phyloP scores from a whole-genome alignment of 345 rosid genomes.

The Anacardium occidentale region DNA sequence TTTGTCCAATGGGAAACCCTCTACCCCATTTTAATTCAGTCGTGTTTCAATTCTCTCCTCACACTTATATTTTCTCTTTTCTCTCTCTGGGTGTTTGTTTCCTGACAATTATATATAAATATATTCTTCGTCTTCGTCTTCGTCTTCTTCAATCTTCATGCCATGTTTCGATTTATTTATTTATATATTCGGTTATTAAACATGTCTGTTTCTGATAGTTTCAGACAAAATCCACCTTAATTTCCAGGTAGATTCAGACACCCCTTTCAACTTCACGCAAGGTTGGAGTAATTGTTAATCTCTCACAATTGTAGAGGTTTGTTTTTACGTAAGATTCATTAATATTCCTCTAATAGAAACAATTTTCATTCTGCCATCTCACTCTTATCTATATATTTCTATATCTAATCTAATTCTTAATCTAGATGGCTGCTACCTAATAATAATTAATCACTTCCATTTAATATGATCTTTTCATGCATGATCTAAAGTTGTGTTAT shows the following conservation, averaged over 20 bases:
- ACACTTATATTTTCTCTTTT: constrained; percentile 11
- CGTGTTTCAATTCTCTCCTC: constrained; percentile 49
- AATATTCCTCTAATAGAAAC: constrained; percentile 7
- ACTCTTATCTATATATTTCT: too few relatives aligned
- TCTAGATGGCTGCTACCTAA: too few relatives aligned
- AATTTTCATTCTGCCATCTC: constrained; percentile 12
- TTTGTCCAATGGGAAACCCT: constrained; percentile 24
- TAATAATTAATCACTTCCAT: background rate
- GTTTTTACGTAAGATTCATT: background rate
- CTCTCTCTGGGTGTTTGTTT: background rate
- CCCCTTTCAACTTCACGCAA: constrained; percentile 30
- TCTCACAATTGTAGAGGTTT: background rate
- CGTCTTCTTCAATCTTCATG: too few relatives aligned
- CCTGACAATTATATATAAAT: background rate
- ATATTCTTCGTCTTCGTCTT: too few relatives aligned
- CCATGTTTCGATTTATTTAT: background rate
- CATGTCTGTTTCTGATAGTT: constrained; percentile 21
- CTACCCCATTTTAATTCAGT: background rate
- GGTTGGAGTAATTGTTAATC: constrained; percentile 7
- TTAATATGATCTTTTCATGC: too few relatives aligned
- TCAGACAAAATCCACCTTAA: constrained; percentile 53
- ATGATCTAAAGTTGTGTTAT: too few relatives aligned
- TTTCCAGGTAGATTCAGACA: constrained; percentile 57
- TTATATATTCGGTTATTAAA: constrained; percentile 10
- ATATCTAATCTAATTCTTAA: background rate